These are phyloP conservation scores for Ploettnerulaceae sp. DNA, from an alignment of 2,329 filamentous ascomycete species.

Conservation along the genomic window DNA sequence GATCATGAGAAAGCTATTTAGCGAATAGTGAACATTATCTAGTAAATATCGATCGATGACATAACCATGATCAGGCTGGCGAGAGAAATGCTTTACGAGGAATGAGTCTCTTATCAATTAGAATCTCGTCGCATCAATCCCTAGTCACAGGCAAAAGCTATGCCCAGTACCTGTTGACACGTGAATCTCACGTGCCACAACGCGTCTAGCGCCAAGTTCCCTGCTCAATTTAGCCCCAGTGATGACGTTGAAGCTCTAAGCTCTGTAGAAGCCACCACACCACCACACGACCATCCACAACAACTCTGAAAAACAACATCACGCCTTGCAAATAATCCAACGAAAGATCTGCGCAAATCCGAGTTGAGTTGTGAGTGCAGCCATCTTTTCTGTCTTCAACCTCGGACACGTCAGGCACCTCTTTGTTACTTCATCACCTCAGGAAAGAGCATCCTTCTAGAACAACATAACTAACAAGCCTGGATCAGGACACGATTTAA, in stretches of 20 bases:
- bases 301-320: too few species aligned
- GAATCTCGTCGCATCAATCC: too few species aligned
- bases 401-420: neutral
- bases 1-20: too few species aligned
- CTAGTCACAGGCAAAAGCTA: too few species aligned
- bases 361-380: too few species aligned
- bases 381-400: neutral
- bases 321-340: neutral
- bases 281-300: too few species aligned
- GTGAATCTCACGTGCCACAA: neutral
- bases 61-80: too few species aligned
- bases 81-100: too few species aligned
- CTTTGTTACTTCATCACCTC: neutral
- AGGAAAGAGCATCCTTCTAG: neutral
- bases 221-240: neutral
- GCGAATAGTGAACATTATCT: too few species aligned
- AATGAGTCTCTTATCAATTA: too few species aligned
- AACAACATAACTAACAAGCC: slow-evolving; percentile 22
- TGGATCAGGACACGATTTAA: slow-evolving; percentile 24
- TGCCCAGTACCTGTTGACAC: too few species aligned
- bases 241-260: slow-evolving; percentile 13
- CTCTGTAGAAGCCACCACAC: slow-evolving; percentile 7
- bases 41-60: too few species aligned
- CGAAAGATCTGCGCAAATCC: slow-evolving; percentile 1
- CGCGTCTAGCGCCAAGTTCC: neutral